phyloP scores from a whole-genome alignment of 345 rosid species.

The Salix udensis region DNA sequence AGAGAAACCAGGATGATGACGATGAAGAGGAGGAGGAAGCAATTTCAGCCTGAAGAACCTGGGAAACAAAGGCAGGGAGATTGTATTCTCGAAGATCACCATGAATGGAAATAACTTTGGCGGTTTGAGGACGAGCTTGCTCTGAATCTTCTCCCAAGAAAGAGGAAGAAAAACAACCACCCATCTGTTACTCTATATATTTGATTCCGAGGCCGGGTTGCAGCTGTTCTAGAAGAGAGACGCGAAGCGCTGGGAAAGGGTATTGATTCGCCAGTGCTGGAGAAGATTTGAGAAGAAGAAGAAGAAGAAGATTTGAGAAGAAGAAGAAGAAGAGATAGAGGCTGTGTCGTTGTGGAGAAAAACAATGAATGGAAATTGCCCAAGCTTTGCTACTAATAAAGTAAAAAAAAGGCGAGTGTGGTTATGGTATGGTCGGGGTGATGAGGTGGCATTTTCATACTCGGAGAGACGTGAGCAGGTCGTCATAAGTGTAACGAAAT shows the following conservation, averaged over 20 bases:
- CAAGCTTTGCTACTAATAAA: not conserved
- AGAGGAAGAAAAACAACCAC: constrained; percentile 45
- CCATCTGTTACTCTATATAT: constrained; percentile 36
- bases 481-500: not conserved
- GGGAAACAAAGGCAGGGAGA: constrained; percentile 50
- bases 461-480: not conserved
- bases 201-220: not conserved
- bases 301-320: not conserved
- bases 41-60: constrained; percentile 46
- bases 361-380: not conserved
- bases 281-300: not conserved
- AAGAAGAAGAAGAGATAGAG: not conserved
- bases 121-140: constrained; percentile 26
- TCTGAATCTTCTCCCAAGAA: not conserved
- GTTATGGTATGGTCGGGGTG: not conserved
- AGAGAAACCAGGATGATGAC: constrained; percentile 40
- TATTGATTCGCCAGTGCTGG: not conserved
- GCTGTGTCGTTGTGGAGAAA: not conserved
- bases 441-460: not conserved
- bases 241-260: not conserved
- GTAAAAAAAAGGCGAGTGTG: too few species aligned
- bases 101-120: constrained; percentile 55
- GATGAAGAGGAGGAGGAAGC: constrained; percentile 25
- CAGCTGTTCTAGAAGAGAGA: not conserved
- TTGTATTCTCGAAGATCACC: constrained; percentile 62